phyloP scores from a whole-genome alignment of 2,329 filamentous ascomycete genomes.

The Claviceps sp. region DNA sequence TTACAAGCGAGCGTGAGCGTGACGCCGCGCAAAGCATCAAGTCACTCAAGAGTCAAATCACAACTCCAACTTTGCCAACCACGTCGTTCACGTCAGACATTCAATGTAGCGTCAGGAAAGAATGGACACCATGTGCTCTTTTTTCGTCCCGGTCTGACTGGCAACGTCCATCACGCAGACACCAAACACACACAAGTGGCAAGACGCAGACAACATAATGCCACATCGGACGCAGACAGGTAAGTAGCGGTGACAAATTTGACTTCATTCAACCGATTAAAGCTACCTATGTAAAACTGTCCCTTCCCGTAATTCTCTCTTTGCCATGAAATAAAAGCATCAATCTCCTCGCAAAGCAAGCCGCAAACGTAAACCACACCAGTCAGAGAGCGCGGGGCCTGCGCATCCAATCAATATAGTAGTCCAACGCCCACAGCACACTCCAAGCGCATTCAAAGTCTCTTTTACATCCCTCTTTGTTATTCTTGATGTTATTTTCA shows the following conservation, averaged over 20 bases:
- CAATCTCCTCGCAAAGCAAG: background rate
- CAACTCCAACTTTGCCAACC: background rate
- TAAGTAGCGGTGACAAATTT: background rate
- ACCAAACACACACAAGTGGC: background rate
- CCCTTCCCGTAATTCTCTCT: background rate
- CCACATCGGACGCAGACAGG: background rate
- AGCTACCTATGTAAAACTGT: conserved; percentile 4
- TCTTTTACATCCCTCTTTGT: conserved; percentile 5
- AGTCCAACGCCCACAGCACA: background rate
- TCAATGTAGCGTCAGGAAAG: too few species aligned
- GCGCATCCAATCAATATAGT: background rate
- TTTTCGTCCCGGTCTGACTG: background rate
- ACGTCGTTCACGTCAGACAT: background rate
- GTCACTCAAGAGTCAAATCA: background rate
- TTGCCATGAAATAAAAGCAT: background rate
- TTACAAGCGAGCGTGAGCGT: background rate
- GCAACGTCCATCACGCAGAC: background rate
- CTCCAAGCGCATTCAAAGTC: conserved; percentile 7
- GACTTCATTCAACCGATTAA: conserved; percentile 1
- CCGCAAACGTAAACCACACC: background rate
- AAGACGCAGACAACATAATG: background rate
- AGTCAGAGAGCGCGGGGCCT: background rate
- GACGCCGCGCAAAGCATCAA: background rate
- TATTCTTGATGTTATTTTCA: background rate
- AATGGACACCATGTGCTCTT: background rate